Base-by-base conservation (phyloP, 306 rosid genomes). In the Nissolia schottii region DNA sequence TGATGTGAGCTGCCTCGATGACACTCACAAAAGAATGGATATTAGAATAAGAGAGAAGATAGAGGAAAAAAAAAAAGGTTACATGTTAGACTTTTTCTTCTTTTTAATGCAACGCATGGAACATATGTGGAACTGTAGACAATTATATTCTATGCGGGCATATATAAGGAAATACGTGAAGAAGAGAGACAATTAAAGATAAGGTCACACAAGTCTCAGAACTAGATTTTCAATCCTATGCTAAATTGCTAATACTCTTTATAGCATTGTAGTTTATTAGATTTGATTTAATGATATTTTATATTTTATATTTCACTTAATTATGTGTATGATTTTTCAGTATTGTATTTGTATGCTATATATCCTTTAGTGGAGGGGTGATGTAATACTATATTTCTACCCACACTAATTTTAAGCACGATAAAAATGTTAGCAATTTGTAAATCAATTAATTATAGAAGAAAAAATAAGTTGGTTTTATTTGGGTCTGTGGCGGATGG, bases 51-150 rank as follows among this genome's bases (percentile, higher is more conserved):
- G n/a, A n/a, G n/a, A n/a, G n/a, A n/a, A 29, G 6, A 29, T 3
- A 6, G 5, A 27, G 25, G 27, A 1, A 43, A 41, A 7, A n/a
- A n/a, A 1, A 10, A 3, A 9, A 50, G 15, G 8, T 23, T 3
- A 12, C 69, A 76, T 38, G 67, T 29, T 23, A 9, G 79, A 71
- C 71, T 58, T 81, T n/a, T 18, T 65, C 79, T 71, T 70, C 70
- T 57, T 38, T 64, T 55, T 12, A 25, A 46, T 46, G 64, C 74
- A 23, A 70, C 16, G 27, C 40, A 68, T 75, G 65, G 43, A 22
- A 7, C 68, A 61, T 46, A 20, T 37, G 43, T 37, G 11, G n/a
- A n/a, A n/a, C n/a, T 51, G 48, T 31, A 27, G 12, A 75, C 41
- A 73, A 15, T 24, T 27, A 56, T 45, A 24, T 14, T 72, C 15